phyloP scores from a whole-genome alignment of 176 grass and related monocot species.

The Oropetium thomaeum region DNA sequence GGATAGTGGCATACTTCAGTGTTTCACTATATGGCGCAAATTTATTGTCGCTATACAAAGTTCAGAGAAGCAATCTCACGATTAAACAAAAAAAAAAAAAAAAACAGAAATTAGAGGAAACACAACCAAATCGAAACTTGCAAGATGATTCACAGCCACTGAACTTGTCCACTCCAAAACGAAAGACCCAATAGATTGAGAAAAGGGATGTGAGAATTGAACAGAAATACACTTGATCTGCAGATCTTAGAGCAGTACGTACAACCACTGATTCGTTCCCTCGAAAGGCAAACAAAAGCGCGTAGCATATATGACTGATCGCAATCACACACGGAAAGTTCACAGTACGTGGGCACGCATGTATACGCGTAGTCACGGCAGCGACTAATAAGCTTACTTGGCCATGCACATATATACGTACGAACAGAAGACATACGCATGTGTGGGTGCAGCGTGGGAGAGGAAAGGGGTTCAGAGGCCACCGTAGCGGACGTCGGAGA shows the following conservation, averaged over 20 bases:
- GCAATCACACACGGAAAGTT: slow-evolving; percentile 7
- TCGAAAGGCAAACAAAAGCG: slow-evolving; percentile 22
- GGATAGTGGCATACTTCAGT: too few relatives aligned
- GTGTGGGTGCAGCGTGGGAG: neutral
- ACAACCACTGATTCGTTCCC: neutral
- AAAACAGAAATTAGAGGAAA: neutral
- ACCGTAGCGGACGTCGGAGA: slow-evolving; percentile 74
- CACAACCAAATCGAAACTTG: neutral
- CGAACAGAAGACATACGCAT: neutral
- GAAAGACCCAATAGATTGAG: neutral
- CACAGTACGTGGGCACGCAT: slow-evolving; percentile 19
- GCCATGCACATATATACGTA: neutral
- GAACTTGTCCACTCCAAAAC: neutral
- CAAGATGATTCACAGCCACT: neutral
- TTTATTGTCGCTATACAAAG: neutral
- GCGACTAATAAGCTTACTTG: slow-evolving; percentile 19
- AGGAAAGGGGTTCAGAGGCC: slow-evolving; percentile 32
- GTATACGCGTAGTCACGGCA: slow-evolving; percentile 9
- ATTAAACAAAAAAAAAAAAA: too few relatives aligned
- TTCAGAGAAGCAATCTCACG: neutral
- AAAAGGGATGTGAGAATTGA: neutral
- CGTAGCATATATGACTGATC: neutral
- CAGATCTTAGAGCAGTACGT: slow-evolving; percentile 1
- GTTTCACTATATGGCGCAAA: neutral
- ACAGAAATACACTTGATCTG: neutral